Conservation (phyloP, 2,329 filamentous ascomycete species). For the Diaporthe sp. region DNA sequence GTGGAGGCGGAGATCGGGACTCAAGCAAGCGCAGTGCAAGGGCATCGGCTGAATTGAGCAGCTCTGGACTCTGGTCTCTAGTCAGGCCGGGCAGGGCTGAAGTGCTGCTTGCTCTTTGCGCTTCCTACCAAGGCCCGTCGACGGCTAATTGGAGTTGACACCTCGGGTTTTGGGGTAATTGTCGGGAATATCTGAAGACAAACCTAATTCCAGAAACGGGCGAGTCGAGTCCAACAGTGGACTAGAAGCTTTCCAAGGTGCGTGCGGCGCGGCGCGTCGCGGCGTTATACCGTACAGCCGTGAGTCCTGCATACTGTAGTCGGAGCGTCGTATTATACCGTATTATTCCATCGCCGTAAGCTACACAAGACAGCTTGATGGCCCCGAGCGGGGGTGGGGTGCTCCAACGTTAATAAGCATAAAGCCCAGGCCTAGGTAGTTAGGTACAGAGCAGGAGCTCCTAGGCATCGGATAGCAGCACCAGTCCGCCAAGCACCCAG, state of each 20-base stretch:
- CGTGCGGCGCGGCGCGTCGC: constrained; percentile 8
- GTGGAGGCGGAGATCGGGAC: constrained; percentile 29
- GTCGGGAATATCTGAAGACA: constrained; percentile 19
- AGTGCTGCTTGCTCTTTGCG: neutral
- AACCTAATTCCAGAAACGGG: constrained; percentile 26
- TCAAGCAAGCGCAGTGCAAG: neutral
- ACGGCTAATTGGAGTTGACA: constrained; percentile 33
- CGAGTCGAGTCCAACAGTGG: constrained; percentile 22
- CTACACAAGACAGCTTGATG: neutral
- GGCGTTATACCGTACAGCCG: constrained; percentile 6
- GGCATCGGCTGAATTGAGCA: constrained; percentile 6
- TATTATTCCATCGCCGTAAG: neutral
- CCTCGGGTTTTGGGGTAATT: constrained; percentile 33
- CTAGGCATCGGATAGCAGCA: too few relatives aligned
- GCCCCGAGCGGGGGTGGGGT: neutral
- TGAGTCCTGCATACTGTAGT: constrained; percentile 20
- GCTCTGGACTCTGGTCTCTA: neutral
- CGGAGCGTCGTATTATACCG: constrained; percentile 21
- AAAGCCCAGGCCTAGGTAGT: neutral
- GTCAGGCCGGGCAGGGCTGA: neutral
- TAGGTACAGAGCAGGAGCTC: neutral
- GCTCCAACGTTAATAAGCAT: neutral
- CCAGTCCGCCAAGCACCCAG: too few relatives aligned
- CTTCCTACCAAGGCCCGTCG: neutral
- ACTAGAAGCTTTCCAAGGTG: constrained; percentile 17